Evolutionary conservation across 2,329 filamentous ascomycete species (phyloP).

Genomic region (Aspergillus sergii): DNA sequence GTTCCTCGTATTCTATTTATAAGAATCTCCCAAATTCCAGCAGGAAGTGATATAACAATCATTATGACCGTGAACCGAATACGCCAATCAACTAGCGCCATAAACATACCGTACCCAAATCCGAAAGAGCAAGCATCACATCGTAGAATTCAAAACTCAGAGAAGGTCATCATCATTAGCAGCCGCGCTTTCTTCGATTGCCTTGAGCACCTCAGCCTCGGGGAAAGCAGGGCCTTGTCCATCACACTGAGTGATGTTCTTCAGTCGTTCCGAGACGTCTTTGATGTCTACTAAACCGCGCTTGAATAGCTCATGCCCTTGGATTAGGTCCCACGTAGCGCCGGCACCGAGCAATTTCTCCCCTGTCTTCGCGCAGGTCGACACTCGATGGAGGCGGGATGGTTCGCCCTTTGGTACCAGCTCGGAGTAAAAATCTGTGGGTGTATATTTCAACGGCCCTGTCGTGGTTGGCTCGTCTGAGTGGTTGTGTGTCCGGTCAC

Average conservation of each 20-base stretch:
- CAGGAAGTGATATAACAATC: neutral
- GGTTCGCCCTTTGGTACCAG: conserved; percentile 55
- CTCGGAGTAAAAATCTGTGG: conserved; percentile 70
- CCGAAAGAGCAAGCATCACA: conserved; percentile 4
- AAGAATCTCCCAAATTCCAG: neutral
- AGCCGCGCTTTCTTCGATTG: conserved; percentile 77
- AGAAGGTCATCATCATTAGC: conserved; percentile 78
- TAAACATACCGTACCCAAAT: neutral
- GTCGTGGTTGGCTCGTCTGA: conserved; percentile 54
- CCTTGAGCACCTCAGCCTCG: conserved; percentile 70
- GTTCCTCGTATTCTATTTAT: neutral
- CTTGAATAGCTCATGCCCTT: conserved; percentile 75
- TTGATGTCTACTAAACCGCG: conserved; percentile 78
- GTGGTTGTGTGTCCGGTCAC: conserved; percentile 40
- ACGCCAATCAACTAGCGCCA: neutral
- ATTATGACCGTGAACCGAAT: neutral
- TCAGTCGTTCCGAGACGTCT: conserved; percentile 77
- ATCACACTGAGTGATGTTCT: conserved; percentile 75
- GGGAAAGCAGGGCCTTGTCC: conserved; percentile 87
- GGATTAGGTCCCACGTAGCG: conserved; percentile 88
- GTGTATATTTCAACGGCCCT: conserved; percentile 71
- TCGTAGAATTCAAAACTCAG: conserved; percentile 37
- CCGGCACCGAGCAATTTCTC: conserved; percentile 72
- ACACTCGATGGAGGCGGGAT: conserved; percentile 67
- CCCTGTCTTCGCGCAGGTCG: conserved; percentile 63